Evolutionary conservation across 2,329 filamentous ascomycete species (phyloP), one percentile per base, ranked within the genome.

Genomic region (Hypoxylon sp.): DNA sequence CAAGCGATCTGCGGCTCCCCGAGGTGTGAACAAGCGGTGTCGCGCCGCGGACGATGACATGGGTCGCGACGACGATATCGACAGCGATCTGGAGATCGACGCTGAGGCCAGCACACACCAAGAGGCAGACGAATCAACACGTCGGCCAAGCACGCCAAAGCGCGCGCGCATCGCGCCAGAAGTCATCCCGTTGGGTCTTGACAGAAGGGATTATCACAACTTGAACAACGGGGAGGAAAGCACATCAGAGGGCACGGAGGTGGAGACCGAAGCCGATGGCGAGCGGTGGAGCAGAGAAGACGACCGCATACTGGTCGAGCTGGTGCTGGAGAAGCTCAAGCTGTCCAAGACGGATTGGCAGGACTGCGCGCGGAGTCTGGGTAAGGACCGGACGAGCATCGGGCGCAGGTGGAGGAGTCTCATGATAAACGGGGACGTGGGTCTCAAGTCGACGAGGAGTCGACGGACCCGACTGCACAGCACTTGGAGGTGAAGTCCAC

Each of bases 311-410:
- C 74, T 88, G 2, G 81, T 88, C n/a, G 83, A 87, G 69, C 75
- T 88, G 12, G 82, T 88, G 27, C 73, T 88, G 4, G 83, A 86
- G 66, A 87, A 87, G 72, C 75, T 88, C 46, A 81, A 80, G 69
- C 75, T 88, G 15, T 79, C 78, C 60, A 86, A 83, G 69, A 75
- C 78, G 40, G 83, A 88, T 50, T 87, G 84, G 84, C 81, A 86
- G 51, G 84, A 88, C 65, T 87, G 84, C 67, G 84, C 84, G 31
- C 76, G 82, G 51, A 83, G 76, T 59, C 73, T 88, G 5, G 84
- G 84, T 55, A 82, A 79, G 62, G 82, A 86, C 69, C 74, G 80
- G 41, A 73, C 76, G 50, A 80, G 76, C 51, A 73, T 86, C 34
- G 79, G 78, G 30, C 73, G 78, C 40, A 73, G 85, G 61, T 88